These are phyloP conservation scores for Eimeria maxima DNA, from an alignment of 169 alveolate species.

Conservation along the genomic window DNA sequence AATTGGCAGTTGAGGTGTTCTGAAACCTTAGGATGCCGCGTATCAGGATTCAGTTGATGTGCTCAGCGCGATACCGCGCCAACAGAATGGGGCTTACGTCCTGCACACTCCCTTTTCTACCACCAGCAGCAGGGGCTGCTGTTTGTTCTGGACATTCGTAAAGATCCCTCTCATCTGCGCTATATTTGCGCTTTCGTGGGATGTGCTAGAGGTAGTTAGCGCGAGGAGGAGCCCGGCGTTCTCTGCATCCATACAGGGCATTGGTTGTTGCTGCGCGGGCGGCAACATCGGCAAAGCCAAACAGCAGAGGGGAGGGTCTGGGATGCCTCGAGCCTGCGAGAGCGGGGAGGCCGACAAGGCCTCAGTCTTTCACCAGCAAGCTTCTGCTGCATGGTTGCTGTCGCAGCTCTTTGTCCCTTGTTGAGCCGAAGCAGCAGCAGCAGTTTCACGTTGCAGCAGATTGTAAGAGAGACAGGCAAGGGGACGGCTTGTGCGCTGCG, in stretches of 20 bases:
- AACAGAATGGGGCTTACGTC: slow-evolving; percentile 81
- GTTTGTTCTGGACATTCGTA: neutral
- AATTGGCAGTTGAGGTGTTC: neutral
- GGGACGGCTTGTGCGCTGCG: neutral
- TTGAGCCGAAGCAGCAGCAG: neutral
- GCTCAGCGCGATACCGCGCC: neutral
- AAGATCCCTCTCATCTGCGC: neutral
- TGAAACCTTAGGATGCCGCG: too few relatives aligned
- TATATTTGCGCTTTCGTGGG: neutral
- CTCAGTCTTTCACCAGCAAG: slow-evolving; percentile 15
- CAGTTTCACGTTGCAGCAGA: neutral
- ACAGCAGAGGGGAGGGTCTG: slow-evolving; percentile 67
- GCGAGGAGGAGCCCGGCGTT: slow-evolving; percentile 40
- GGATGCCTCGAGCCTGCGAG: slow-evolving; percentile 27
- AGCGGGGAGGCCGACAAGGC: slow-evolving; percentile 23
- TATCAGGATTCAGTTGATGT: slow-evolving; percentile 66
- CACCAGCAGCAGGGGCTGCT: neutral
- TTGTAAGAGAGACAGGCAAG: slow-evolving; percentile 49
- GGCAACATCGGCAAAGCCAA: neutral
- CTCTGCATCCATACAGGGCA: slow-evolving; percentile 8
- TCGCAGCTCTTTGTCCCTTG: neutral
- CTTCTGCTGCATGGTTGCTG: neutral
- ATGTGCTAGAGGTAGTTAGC: neutral
- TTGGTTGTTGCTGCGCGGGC: neutral
- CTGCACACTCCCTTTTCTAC: slow-evolving; percentile 25